Base-by-base conservation (phyloP, 768 basidiomycete species). In the Calocera cornea region DNA sequence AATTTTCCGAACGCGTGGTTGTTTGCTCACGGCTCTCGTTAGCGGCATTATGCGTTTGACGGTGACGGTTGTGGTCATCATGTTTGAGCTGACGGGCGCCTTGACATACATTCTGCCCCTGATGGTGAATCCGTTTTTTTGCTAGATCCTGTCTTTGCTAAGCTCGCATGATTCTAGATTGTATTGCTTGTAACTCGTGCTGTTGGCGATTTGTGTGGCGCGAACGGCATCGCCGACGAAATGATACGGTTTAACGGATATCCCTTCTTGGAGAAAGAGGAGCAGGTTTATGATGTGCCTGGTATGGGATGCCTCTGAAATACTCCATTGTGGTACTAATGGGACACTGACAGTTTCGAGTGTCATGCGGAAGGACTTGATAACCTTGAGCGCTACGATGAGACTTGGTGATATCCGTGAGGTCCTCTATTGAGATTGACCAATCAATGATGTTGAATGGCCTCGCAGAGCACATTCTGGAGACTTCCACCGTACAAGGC, bases 51-150 rank as follows among this genome's bases (percentile, higher is more conserved):
- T 97, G 84, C 84, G 95, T 72, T 90, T 98, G 68, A 99, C 97
- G 0, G 93, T 98, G 31, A 92, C 95, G 0, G 94, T 99, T 3
- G 97, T 98, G 8, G 97, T 98, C 38, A 95, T 99, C 77, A 98
- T 99, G 94, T 98, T 97, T 75, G 95, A 98, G 73, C 82, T 99
- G 22, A 99, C 97, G 2, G 97, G 97, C 14, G 95, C 97, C 5
- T 76, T 98, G 73, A 97, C 93, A 22, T 98, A 99, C 74, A 95
- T 98, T 71, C 78, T 99, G 31, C 97, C 97, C 5, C 95, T 93
- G 16, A 99, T 99, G 97, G 95, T 94, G 71, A 72, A 83, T 72
- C 40, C 5, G 17, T 40, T 29, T 49, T 44, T 24, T 24, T 24
- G 17, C 50, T 31, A 22, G 47, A 29, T 63, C 50, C 36, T n/a